Percentiles rank a stretch among this genome's conserved stretches.
Conservation (phyloP, 2,329 filamentous ascomycete genomes). For the Xylaria sp. region DNA sequence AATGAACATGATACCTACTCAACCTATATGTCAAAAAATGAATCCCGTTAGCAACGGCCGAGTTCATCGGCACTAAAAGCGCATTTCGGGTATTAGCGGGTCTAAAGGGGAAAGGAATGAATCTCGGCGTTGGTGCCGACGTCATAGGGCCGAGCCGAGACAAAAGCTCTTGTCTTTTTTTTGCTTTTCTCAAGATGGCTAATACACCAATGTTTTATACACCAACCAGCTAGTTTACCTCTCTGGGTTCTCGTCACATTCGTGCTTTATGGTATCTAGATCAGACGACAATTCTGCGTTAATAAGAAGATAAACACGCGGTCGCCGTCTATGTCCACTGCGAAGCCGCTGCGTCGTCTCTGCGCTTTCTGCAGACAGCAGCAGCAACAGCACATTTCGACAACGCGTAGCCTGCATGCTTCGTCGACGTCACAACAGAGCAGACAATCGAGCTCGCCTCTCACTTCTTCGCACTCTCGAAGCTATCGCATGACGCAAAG, state of each 20-base stretch:
- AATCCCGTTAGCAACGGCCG: not conserved
- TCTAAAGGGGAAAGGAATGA: not conserved
- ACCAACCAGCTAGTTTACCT: not conserved
- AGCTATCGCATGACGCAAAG: not conserved
- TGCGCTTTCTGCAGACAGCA: slow-evolving; percentile 46
- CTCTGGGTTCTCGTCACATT: not conserved
- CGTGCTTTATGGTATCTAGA: not conserved
- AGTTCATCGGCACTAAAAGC: slow-evolving; percentile 4
- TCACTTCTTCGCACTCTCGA: not conserved
- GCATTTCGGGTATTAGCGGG: slow-evolving; percentile 36
- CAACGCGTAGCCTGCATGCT: slow-evolving; percentile 16
- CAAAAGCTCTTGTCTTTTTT: not conserved
- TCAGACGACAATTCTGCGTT: not conserved
- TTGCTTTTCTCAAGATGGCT: not conserved
- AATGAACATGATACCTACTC: not conserved
- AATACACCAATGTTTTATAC: not conserved
- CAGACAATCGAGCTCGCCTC: not conserved
- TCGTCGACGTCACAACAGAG: not conserved
- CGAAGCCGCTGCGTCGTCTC: slow-evolving; percentile 42
- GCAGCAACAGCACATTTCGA: slow-evolving; percentile 28
- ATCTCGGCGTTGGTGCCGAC: slow-evolving; percentile 27
- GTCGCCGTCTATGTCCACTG: slow-evolving; percentile 37
- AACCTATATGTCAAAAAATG: not conserved
- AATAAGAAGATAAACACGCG: slow-evolving; percentile 41
- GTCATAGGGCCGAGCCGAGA: slow-evolving; percentile 36